These are phyloP conservation scores for Xylariaceae sp. DNA, from an alignment of 2,329 filamentous ascomycete genomes.

Conservation along the genomic window DNA sequence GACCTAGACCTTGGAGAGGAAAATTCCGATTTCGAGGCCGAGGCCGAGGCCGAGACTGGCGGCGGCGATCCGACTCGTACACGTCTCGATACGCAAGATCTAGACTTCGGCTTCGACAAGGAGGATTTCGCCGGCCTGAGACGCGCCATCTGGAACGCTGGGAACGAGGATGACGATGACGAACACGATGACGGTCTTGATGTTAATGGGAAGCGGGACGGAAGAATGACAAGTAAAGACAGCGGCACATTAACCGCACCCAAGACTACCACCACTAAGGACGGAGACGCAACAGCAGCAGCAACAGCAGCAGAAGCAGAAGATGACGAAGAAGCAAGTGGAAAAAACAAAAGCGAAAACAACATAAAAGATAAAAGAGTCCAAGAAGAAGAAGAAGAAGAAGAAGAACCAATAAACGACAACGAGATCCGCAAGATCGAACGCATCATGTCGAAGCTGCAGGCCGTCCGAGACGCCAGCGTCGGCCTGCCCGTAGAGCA, in stretches of 20 bases:
- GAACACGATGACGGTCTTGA: too few relatives aligned
- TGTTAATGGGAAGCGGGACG: too few relatives aligned
- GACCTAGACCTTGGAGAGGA: too few relatives aligned
- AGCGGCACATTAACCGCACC: too few relatives aligned
- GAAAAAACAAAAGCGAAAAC: slow-evolving; percentile 1
- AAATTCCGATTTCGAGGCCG: slow-evolving; percentile 31
- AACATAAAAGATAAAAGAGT: slow-evolving; percentile 21
- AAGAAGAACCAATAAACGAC: slow-evolving; percentile 30
- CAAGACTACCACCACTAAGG: too few relatives aligned
- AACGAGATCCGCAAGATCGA: slow-evolving; percentile 56
- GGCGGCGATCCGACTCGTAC: slow-evolving; percentile 2
- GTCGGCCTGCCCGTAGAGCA: slow-evolving; percentile 56
- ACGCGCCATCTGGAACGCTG: slow-evolving; percentile 45
- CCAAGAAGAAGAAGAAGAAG: slow-evolving; percentile 30
- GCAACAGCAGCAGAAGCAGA: too few relatives aligned
- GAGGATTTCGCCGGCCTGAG: slow-evolving; percentile 48
- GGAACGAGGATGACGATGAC: neutral
- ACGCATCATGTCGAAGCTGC: slow-evolving; percentile 58
- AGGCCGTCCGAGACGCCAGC: slow-evolving; percentile 55
- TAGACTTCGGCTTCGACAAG: slow-evolving; percentile 48
- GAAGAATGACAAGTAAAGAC: too few relatives aligned
- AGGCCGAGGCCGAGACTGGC: slow-evolving; percentile 14
- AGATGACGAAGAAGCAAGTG: slow-evolving; percentile 15
- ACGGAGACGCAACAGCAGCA: too few relatives aligned
- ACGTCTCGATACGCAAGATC: slow-evolving; percentile 40